A percentile compares a stretch with the other conserved stretches of the same genome.
Conservation (phyloP, 495 filamentous ascomycete species). For the Choiromyces venosus region DNA sequence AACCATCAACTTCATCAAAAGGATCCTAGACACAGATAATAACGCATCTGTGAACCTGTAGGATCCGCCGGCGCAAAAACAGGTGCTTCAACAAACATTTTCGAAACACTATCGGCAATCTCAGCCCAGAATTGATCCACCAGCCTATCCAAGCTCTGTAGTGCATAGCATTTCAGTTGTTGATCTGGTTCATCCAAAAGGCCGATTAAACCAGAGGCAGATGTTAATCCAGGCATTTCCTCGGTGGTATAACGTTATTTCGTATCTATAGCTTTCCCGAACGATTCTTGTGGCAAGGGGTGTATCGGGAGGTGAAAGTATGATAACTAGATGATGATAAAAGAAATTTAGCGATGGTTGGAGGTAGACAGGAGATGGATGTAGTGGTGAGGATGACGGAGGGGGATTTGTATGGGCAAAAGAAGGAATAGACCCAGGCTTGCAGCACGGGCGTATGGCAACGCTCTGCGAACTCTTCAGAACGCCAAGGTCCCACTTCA, state of each 20-base stretch:
- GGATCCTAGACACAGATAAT: constrained; percentile 4
- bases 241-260: constrained; percentile 15
- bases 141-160: constrained; percentile 88
- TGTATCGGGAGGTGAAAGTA: constrained; percentile 7
- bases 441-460: constrained; percentile 14
- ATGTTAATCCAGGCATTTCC: constrained; percentile 84
- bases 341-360: constrained; percentile 21
- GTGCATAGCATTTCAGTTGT: constrained; percentile 85
- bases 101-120: constrained; percentile 80
- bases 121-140: constrained; percentile 97
- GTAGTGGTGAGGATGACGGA: constrained; percentile 23
- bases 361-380: constrained; percentile 30
- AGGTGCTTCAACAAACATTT: constrained; percentile 65
- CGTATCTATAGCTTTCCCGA: constrained; percentile 34
- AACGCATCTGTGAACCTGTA: constrained; percentile 19
- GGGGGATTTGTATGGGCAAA: constrained; percentile 26
- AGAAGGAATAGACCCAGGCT: constrained; percentile 11
- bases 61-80: not conserved
- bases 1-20: constrained; percentile 1
- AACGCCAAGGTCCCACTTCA: constrained; percentile 25
- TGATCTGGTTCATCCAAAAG: constrained; percentile 92
- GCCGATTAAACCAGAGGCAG: constrained; percentile 88
- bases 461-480: constrained; percentile 20
- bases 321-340: constrained; percentile 25
- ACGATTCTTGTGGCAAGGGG: constrained; percentile 1